Evolutionary conservation across 345 rosid genomes (phyloP), one percentile per base, ranked within the genome.

Genomic region (Aquilaria malaccensis): DNA sequence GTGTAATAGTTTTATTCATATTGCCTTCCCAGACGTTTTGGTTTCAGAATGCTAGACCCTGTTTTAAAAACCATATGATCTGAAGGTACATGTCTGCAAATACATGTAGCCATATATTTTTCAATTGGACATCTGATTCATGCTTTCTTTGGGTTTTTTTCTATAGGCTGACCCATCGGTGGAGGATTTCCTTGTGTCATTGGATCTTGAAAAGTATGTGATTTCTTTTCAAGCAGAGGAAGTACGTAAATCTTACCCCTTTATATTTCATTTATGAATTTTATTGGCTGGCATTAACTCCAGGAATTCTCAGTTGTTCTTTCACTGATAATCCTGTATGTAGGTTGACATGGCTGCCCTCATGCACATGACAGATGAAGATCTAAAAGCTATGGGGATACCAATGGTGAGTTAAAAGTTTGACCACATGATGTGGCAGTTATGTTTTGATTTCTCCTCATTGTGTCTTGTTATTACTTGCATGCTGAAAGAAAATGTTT

Each of bases 281-380:
- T 9, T 45, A 11, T 75, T 47, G 2, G 54, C 43, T 63, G 10
- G 45, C 31, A n/a, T 56, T 56, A 41, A 13, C 30, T 49, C 50
- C 14, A 52, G 47, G 31, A 46, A 7, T 45, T 29, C 55, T 41
- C 52, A 46, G 55, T 57, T 65, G 48, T 56, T 46, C 54, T 49
- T 33, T 62, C 14, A 53, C 55, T 58, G 52, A 30, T 61, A 49
- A 10, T 52, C 53, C 62, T 63, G 9, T 78, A 43, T 71, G 52
- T 77, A 94, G 97, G 97, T 94, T 69, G 99, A 94, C 75, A 94
- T 94, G 99, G 74, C 90, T 31, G 93, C 99, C 57, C 96, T 94
- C 62, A 60, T 82, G 47, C 99, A 94, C 82, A 94, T 94, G 99
- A 83, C 76, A 61, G 99, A 94, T 75, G 95, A 82, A 55, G 99